Base-by-base conservation (phyloP, 2,329 filamentous ascomycete genomes). In the Fusarium compactum region DNA sequence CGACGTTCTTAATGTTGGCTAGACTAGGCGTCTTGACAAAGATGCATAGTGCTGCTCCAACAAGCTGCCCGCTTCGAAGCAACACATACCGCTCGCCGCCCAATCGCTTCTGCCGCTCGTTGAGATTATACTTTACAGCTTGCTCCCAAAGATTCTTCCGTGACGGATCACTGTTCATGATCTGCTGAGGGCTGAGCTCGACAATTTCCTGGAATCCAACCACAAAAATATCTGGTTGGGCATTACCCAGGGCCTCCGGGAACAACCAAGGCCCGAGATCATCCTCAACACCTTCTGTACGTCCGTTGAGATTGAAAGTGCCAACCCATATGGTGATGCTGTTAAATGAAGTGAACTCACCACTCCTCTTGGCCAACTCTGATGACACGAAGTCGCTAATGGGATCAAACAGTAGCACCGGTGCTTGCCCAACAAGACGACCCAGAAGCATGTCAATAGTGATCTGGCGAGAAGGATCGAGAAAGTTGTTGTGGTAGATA, bases 181-280 rank as follows among this genome's bases (percentile, higher is more conserved):
- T 98, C 77, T 99, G 96, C 78, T 98, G 95, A 18, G 97, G 96
- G 74, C 94, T 98, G 48, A 99, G 84, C 77, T 97, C 93, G n/a
- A 99, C 96, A 68, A 99, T 98, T 80, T 99, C 96, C 78, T 99
- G 96, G 75, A 99, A 98, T 0, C 94, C 96, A 18, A 98, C 91
- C 10, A 92, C 94, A 54, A 97, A 90, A 40, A 99, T 92, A 62
- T 95, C 92, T 8, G 96, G 95, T 65, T 92, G 89, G 48, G 88
- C 84, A 6, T 89, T 79, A 8, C 88, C 86, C 12, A 86, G 54
- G 2, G 77, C 69, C 6, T 86, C 81, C 1, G 93, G 92, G 76
- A 92, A 94, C 6, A 99, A 83, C 96, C 96, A 99, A 3, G 91
- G 85, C 1, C 92, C 91, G 15, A 99, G 84, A 77, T 98, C 95